These are phyloP conservation scores for Eutrema salsugineum DNA, from an alignment of 441 rosid genomes.

Conservation along the genomic window DNA sequence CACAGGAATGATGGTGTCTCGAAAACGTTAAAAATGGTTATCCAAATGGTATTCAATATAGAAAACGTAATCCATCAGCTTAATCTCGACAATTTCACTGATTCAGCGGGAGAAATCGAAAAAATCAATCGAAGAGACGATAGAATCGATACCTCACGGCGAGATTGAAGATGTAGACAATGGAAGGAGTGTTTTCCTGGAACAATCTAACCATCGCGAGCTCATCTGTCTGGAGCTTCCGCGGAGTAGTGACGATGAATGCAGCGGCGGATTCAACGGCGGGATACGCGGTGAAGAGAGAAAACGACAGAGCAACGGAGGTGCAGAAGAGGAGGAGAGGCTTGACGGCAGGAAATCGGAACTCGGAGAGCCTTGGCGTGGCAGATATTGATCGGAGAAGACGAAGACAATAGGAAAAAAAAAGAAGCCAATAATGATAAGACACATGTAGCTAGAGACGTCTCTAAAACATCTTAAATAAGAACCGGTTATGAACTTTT, in stretches of 20 bases:
- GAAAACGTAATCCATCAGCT: not conserved
- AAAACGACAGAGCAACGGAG: constrained; percentile 68
- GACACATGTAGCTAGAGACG: too few species aligned
- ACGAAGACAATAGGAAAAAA: too few species aligned
- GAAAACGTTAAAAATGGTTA: too few species aligned
- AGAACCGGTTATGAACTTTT: too few species aligned
- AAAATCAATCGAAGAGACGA: not conserved
- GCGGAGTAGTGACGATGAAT: constrained; percentile 65
- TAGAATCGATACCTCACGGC: constrained; percentile 55
- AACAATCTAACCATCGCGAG: constrained; percentile 92
- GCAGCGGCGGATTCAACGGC: constrained; percentile 53
- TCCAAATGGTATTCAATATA: too few species aligned
- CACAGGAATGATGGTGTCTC: constrained; percentile 65
- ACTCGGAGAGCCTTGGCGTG: too few species aligned
- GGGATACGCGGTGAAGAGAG: constrained; percentile 53
- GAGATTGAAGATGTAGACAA: constrained; percentile 90
- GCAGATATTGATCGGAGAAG: too few species aligned
- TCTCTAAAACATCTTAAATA: too few species aligned
- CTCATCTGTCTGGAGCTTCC: constrained; percentile 84
- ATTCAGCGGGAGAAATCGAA: not conserved
- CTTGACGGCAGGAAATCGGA: constrained; percentile 42
- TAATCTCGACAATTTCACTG: not conserved
- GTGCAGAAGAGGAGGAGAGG: constrained; percentile 63
- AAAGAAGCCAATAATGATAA: too few species aligned
- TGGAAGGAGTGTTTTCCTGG: constrained; percentile 95